A percentile compares a stretch with the other conserved stretches of the same genome.
phyloP scores from a whole-genome alignment of 176 grass and related monocot species.

The Chrysopogon serrulatus region DNA sequence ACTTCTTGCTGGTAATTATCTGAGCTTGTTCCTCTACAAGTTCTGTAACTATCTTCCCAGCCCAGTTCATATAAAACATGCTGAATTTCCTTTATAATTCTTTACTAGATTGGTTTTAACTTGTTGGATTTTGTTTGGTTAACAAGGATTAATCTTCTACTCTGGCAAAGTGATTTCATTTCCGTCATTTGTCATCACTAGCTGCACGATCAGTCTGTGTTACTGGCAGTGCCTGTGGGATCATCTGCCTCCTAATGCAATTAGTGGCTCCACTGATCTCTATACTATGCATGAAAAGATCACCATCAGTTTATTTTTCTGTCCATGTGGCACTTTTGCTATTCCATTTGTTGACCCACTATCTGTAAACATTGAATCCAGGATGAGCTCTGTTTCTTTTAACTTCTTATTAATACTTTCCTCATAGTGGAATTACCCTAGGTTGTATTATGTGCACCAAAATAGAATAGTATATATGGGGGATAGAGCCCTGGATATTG shows the following conservation, averaged over 20 bases:
- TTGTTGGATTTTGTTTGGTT: conserved; percentile 15
- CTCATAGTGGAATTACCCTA: background rate
- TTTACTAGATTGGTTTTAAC: background rate
- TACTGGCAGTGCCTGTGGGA: background rate
- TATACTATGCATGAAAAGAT: background rate
- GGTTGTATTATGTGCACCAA: background rate
- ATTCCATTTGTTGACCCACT: background rate
- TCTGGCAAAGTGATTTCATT: background rate
- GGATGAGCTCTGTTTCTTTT: background rate
- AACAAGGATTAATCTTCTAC: background rate
- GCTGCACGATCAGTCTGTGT: conserved; percentile 1
- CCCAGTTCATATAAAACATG: background rate
- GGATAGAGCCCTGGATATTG: background rate
- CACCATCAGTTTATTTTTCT: background rate
- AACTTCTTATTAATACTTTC: background rate
- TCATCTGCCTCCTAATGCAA: background rate
- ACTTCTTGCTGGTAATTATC: conserved; percentile 84
- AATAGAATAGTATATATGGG: background rate
- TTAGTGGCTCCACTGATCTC: background rate
- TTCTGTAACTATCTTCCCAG: conserved; percentile 6
- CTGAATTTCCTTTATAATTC: background rate
- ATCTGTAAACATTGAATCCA: background rate
- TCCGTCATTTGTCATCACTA: background rate
- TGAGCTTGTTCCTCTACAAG: conserved; percentile 5
- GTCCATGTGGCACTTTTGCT: background rate